phyloP scores from a whole-genome alignment of 2,329 filamentous ascomycete genomes.

The Davidsoniella neocaledoniae region DNA sequence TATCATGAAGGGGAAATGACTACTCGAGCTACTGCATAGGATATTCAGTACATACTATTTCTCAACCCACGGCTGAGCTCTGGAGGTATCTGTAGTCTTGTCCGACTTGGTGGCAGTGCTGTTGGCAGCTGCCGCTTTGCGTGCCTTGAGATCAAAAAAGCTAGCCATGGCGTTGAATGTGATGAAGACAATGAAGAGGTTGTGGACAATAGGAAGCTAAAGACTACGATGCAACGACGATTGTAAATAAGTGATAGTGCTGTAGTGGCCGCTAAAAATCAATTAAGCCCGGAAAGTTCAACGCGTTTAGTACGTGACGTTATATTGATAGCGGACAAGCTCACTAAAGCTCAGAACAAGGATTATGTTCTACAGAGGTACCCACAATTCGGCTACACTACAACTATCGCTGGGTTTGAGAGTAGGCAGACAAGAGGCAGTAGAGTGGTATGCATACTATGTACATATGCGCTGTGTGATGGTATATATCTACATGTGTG shows the following conservation, averaged over 20 bases:
- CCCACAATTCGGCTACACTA: not conserved
- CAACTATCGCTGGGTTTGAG: not conserved
- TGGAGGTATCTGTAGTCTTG: constrained; percentile 40
- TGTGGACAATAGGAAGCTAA: not conserved
- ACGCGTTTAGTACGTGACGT: constrained; percentile 1
- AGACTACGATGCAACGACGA: no score
- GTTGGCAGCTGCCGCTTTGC: constrained; percentile 57
- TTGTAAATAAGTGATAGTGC: no score
- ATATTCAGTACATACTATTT: constrained; percentile 60
- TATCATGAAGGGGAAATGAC: constrained; percentile 6
- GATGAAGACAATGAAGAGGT: not conserved
- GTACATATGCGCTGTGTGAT: no score
- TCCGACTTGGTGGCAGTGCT: constrained; percentile 47
- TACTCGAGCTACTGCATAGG: not conserved
- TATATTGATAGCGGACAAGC: not conserved
- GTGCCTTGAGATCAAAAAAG: constrained; percentile 92
- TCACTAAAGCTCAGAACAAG: not conserved
- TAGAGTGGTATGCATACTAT: no score
- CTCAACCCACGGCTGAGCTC: constrained; percentile 89
- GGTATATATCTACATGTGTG: no score
- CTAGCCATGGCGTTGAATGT: constrained; percentile 45
- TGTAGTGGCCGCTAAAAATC: constrained; percentile 1
- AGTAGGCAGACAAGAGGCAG: no score
- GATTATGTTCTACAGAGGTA: not conserved
- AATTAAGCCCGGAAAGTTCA: constrained; percentile 11